Percentiles rank a stretch among this genome's conserved stretches.
These are phyloP conservation scores for Endocarpon pusillum DNA, from an alignment of 495 filamentous ascomycete species.

Conservation along the genomic window DNA sequence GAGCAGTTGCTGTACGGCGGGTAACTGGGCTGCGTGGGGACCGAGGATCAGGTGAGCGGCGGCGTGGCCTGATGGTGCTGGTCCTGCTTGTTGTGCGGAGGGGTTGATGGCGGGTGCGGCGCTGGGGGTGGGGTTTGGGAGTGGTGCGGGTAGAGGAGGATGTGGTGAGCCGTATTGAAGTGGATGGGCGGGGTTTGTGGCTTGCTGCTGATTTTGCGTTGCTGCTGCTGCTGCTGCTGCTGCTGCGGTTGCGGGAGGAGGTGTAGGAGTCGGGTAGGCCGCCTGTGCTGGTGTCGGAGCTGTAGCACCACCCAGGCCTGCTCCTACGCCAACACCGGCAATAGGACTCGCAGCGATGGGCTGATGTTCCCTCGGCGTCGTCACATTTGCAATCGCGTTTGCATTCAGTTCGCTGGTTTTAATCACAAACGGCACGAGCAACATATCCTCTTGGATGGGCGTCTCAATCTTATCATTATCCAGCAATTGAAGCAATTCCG, in stretches of 20 bases:
- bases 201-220: too few species aligned
- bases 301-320: conserved; percentile 20
- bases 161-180: background rate
- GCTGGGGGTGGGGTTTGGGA: conserved; percentile 11
- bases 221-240: conserved; percentile 10
- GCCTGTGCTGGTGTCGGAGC: conserved; percentile 13
- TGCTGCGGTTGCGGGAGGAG: conserved; percentile 16
- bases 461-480: conserved; percentile 55
- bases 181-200: conserved; percentile 6
- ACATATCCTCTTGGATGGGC: conserved; percentile 45
- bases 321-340: conserved; percentile 22
- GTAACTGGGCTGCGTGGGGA: conserved; percentile 42
- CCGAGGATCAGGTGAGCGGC: conserved; percentile 29
- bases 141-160: conserved; percentile 27
- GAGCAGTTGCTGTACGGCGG: conserved; percentile 49
- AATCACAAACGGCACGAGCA: conserved; percentile 64
- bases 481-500: conserved; percentile 62
- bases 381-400: conserved; percentile 26
- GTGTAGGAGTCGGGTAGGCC: conserved; percentile 12
- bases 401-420: conserved; percentile 23
- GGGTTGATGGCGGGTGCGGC: conserved; percentile 13
- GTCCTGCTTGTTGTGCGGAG: conserved; percentile 11
- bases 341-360: conserved; percentile 25
- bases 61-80: conserved; percentile 7
- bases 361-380: conserved; percentile 21